Evolutionary conservation across 306 rosid genomes (phyloP), one percentile per base, ranked within the genome.

Genomic region (Trifolium dubium): DNA sequence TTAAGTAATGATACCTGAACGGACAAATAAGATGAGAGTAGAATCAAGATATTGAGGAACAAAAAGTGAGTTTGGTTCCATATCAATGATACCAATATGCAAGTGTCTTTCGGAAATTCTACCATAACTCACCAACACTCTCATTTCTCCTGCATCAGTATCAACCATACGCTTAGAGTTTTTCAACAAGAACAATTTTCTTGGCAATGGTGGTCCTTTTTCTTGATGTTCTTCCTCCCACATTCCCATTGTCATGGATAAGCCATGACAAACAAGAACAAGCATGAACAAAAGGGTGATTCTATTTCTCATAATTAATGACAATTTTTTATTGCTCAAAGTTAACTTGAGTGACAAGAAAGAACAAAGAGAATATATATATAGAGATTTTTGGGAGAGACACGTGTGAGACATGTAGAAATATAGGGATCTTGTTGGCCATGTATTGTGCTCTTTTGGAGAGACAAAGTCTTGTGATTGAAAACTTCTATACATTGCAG

Each of bases 91-190:
- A 19, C 97, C 97, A 72, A 91, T 81, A 39, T 89, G 86, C 87
- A 94, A 63, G 2, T 81, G 85, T 35, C 80, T 84, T 31, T 84
- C 88, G 0, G 66, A 54, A 72, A 79, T 10, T 54, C 79, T 78
- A 2, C 86, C 81, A 8, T 73, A 68, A 76, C 92, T 74, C 58
- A 35, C 71, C 4, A 83, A 80, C 50, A 94, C 96, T 69, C 82
- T 75, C 97, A 94, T 87, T 69, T 87, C 90, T 10, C 98, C 98
- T 6, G 97, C 98, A 5, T 82, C 86, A 18, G 96, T 94, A 71
- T 67, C 74, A 37, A 85, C 75, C 29, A 94, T 81, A 0, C 17
- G 80, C 80, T 83, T 87, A 0, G 87, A 72, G 5, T 80, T 56
- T n/a, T 13, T 67, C 82, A 91, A 13, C 82, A 89, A 14, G 80